Evolutionary conservation across 2,329 filamentous ascomycete species (phyloP), one percentile per base, ranked within the genome.

Genomic region (Monilinia laxa): DNA sequence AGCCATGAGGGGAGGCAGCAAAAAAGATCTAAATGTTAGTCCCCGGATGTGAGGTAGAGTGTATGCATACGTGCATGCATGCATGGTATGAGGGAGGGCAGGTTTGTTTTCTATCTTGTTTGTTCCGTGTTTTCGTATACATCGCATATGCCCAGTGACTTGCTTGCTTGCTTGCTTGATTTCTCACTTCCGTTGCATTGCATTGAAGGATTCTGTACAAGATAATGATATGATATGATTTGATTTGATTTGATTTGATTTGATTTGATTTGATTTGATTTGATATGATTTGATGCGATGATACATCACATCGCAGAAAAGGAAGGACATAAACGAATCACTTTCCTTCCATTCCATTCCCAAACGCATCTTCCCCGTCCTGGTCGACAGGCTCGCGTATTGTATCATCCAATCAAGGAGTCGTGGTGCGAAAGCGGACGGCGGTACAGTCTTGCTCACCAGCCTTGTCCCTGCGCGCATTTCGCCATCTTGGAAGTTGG

Each of bases 381-480:
- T 60, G 35, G 57, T 60, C 51, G 45, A 51, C n/a, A 38, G 45
- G 18, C 28, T 60, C 45, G 45, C 58, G 20, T 60, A 18, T 38
- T 3, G 23, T 10, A 51, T 38, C 23, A 31, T 51, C 58, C 58
- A 60, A 60, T 60, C 28, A 51, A 38, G 20, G 28, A 25, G 28
- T 9, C 20, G 38, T 12, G 20, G 35, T 55, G 31, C 31, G 9
- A 14, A 12, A 45, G n/a, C 31, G 20, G 10, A 12, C 23, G 11
- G 28, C 58, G 20, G 20, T 51, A 38, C 58, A 38, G 58, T 49
- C 58, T 18, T 25, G 35, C 58, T 51, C 45, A 18, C 20, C 2
- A 51, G 23, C 58, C 58, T 9, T 60, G 58, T 60, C 45, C 58
- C 45, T 60, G 42, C 45, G 11, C 51, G 45, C 58, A 60, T 60